Conservation (phyloP, 139 green algal genomes). For the Ettlia oleoabundans region DNA sequence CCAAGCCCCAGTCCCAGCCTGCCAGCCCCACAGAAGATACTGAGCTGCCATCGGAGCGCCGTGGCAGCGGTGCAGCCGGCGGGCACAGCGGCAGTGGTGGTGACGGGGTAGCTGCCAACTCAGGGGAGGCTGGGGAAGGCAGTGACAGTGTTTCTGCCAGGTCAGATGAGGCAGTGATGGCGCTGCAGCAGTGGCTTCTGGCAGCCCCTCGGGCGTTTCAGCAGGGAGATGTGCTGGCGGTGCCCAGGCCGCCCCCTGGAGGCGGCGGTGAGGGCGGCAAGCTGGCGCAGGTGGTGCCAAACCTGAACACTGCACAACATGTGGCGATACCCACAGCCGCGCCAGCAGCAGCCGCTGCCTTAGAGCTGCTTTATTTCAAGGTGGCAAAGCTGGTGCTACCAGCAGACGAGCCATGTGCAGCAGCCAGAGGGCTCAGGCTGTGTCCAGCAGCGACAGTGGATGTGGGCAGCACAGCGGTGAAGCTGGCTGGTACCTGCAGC, state of each 20-base stretch:
- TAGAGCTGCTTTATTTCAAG: constrained; percentile 39
- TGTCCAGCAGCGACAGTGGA: constrained; percentile 24
- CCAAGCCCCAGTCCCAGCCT: background rate
- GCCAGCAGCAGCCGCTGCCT: background rate
- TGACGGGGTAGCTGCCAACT: background rate
- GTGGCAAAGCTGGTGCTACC: constrained; percentile 19
- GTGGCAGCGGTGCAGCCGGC: background rate
- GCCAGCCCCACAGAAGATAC: background rate
- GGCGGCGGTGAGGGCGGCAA: background rate
- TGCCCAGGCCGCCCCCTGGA: background rate
- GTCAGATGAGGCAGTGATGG: constrained; percentile 17
- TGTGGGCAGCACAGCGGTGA: constrained; percentile 27
- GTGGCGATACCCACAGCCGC: no score
- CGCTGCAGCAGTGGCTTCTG: constrained; percentile 44
- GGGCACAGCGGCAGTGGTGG: background rate
- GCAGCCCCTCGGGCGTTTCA: constrained; percentile 26
- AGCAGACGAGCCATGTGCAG: background rate
- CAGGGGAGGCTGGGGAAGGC: no score
- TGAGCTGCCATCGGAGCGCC: no score
- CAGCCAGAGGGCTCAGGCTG: background rate
- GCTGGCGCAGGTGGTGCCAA: constrained; percentile 1
- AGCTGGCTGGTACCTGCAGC: constrained; percentile 36
- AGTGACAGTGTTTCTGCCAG: no score
- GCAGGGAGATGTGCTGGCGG: constrained; percentile 49
- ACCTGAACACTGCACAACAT: background rate